phyloP scores from a whole-genome alignment of 1,139 yeast species.

The Suhomyces atakaporum region DNA sequence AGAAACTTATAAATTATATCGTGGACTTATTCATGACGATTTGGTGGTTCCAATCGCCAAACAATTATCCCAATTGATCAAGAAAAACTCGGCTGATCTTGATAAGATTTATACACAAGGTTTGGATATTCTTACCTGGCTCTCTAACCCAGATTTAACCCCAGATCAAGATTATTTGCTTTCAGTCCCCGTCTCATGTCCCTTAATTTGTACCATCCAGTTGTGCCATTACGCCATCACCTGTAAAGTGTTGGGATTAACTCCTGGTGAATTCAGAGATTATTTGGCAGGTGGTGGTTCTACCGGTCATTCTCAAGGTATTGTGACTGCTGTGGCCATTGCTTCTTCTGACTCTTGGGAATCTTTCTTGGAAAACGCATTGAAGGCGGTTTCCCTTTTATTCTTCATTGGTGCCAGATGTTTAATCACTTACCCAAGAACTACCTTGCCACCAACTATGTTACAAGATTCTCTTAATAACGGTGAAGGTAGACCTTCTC shows the following conservation, averaged over 20 bases:
- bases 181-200: conserved; percentile 93
- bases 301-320: conserved; percentile 98
- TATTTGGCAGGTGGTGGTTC: conserved; percentile 64
- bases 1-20: conserved; percentile 75
- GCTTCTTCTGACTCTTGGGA: conserved; percentile 88
- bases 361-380: conserved; percentile 67
- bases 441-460: conserved; percentile 91
- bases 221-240: conserved; percentile 90
- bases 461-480: conserved; percentile 90
- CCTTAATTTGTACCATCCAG: conserved; percentile 93
- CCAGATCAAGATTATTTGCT: conserved; percentile 89
- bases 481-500: conserved; percentile 96
- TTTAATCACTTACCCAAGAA: conserved; percentile 86
- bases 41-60: conserved; percentile 70
- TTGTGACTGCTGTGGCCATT: conserved; percentile 89
- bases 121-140: conserved; percentile 84
- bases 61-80: conserved; percentile 67
- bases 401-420: conserved; percentile 94
- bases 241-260: conserved; percentile 77
- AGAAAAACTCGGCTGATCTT: conserved; percentile 55
- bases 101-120: conserved; percentile 94
- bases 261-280: conserved; percentile 85
- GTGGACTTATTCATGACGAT: conserved; percentile 66
- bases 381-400: conserved; percentile 79
- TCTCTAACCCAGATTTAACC: conserved; percentile 76